Evolutionary conservation across 306 rosid genomes (phyloP), one percentile per base, ranked within the genome.

Genomic region (Sicyos edulis): DNA sequence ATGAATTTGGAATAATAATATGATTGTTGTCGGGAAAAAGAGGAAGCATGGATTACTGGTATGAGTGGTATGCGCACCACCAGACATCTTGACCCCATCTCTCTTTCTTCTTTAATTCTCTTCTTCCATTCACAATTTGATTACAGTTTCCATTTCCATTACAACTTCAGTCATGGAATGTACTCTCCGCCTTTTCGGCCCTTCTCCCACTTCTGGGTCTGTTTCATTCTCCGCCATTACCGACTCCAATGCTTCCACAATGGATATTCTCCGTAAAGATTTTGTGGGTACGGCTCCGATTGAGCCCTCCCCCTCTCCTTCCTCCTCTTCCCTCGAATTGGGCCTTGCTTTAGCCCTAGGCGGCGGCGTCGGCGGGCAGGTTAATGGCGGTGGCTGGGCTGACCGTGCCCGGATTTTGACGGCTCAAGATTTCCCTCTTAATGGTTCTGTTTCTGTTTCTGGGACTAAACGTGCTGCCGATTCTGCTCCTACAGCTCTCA

Each of bases 401-500:
- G 87, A 83, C 60, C 79, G 85, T 77, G 82, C 86, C 22, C 80
- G 92, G 74, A 87, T 87, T 75, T 80, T 87, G 81, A 87, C 86
- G 19, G 92, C 92, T 26, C 85, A 81, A 20, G 89, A 87, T 59
- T 85, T 87, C 22, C 89, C 89, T 71, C 76, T 81, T 73, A 54
- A 61, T 37, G 79, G 56, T 78, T 45, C 78, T 71, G 78, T 82
- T 74, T 76, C 89, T 59, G 92, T 82, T 74, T 76, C 89, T 59
- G 92, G 92, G 9, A 87, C 83, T 54, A 87, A 87, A 63, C 82
- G 92, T 73, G 80, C 83, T 61, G 92, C 92, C 44, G 92, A 87
- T 55, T 80, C 88, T 80, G 86, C 73, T 78, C 54, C 88, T 20
- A 78, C 86, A 74, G 75, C 73, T 78, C 79, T 16, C 68, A 83